A percentile compares a stretch with the other conserved stretches of the same genome.
These are phyloP conservation scores for Voacanga thouarsii DNA, from an alignment of 257 asterid species.

Conservation along the genomic window DNA sequence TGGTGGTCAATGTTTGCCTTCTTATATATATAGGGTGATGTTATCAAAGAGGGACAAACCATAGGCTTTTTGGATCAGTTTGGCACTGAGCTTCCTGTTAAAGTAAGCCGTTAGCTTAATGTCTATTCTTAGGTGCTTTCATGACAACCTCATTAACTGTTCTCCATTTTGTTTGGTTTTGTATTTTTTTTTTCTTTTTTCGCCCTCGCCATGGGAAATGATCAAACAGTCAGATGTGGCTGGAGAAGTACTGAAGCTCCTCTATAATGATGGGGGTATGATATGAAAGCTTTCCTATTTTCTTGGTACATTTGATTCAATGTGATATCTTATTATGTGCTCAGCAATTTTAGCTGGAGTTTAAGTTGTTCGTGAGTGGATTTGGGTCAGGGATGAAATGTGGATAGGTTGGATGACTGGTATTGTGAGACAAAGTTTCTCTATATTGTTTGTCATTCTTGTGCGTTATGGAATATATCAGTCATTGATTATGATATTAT, in stretches of 20 bases:
- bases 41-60: constrained; percentile 80
- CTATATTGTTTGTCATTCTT: neutral
- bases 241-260: constrained; percentile 84
- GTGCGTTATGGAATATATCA: neutral
- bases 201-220: constrained; percentile 13
- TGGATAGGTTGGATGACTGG: neutral
- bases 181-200: too few species aligned
- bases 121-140: constrained; percentile 13
- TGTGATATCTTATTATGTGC: neutral
- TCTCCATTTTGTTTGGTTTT: constrained; percentile 4
- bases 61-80: constrained; percentile 74
- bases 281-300: neutral
- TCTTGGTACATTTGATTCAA: neutral
- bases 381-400: neutral
- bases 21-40: constrained; percentile 56
- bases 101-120: constrained; percentile 43
- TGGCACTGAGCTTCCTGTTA: constrained; percentile 59
- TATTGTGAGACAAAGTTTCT: neutral
- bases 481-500: neutral
- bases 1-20: constrained; percentile 10
- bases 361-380: neutral
- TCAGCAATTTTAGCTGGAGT: neutral
- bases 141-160: constrained; percentile 7
- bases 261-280: constrained; percentile 77
- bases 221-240: constrained; percentile 66